Evolutionary conservation across 371 early-diverging fungal species (phyloP).

Genomic region (Mortierella sp.): DNA sequence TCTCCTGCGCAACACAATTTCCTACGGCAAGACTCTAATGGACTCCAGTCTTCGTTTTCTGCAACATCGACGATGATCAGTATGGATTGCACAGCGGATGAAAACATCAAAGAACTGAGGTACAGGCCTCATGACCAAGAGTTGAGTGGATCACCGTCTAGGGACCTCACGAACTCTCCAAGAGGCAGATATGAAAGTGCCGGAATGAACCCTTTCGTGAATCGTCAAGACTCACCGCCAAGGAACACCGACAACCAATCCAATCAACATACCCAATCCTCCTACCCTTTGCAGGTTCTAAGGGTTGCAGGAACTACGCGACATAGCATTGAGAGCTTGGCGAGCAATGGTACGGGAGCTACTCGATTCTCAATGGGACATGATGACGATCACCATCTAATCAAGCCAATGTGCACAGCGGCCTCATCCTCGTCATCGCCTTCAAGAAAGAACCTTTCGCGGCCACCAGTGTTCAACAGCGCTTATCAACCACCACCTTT

Average conservation of each 20-base stretch:
- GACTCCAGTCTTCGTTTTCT: conserved; percentile 29
- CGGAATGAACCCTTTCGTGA: conserved; percentile 16
- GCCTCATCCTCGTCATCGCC: neutral
- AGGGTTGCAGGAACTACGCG: conserved; percentile 8
- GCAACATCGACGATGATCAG: conserved; percentile 50
- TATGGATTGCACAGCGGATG: conserved; percentile 28
- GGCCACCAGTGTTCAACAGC: conserved; percentile 14
- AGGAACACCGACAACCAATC: no score
- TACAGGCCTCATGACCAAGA: conserved; percentile 23
- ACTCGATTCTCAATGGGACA: conserved; percentile 28
- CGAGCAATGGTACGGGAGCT: conserved; percentile 39
- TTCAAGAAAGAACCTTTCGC: conserved; percentile 10
- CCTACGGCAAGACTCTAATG: conserved; percentile 8
- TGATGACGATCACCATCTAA: conserved; percentile 29
- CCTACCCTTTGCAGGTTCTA: conserved; percentile 18
- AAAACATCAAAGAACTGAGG: conserved; percentile 30
- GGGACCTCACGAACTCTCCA: neutral
- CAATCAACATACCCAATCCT: no score
- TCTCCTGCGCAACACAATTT: conserved; percentile 3
- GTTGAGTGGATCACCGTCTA: neutral
- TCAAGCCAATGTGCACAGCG: neutral
- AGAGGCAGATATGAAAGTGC: neutral
- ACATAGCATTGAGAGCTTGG: conserved; percentile 38
- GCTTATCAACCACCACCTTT: conserved; percentile 32
- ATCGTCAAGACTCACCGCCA: no score